Percentiles rank a stretch among this genome's conserved stretches.
Evolutionary conservation across 2,329 filamentous ascomycete genomes (phyloP).

Genomic region (Alternaria arborescens): DNA sequence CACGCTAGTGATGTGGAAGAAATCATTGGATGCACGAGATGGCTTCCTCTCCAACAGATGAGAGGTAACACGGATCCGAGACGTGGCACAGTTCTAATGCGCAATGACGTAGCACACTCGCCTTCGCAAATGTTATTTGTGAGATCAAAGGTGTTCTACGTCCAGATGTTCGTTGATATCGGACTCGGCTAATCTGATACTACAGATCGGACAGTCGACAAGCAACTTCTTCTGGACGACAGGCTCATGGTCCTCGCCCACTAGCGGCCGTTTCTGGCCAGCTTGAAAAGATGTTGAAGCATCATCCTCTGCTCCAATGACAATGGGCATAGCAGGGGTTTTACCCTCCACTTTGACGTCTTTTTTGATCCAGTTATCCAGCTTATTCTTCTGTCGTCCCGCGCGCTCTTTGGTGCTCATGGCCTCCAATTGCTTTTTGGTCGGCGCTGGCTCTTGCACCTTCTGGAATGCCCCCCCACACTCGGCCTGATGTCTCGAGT

Average conservation of each 20-base stretch:
- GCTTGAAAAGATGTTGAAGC: slow-evolving; percentile 9
- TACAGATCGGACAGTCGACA: slow-evolving; percentile 54
- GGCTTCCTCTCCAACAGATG: too few species aligned
- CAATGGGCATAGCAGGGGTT: slow-evolving; percentile 14
- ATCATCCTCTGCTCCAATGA: slow-evolving; percentile 20
- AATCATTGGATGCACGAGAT: too few species aligned
- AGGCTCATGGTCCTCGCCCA: slow-evolving; percentile 19
- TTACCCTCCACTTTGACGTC: slow-evolving; percentile 18
- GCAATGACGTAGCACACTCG: neutral
- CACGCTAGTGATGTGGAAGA: too few species aligned
- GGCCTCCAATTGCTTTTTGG: slow-evolving; percentile 52
- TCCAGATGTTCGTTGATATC: slow-evolving; percentile 55
- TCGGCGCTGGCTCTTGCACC: slow-evolving; percentile 53
- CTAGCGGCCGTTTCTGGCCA: slow-evolving; percentile 33
- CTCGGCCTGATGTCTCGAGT: slow-evolving; percentile 49
- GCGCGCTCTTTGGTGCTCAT: slow-evolving; percentile 53
- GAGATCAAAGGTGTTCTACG: slow-evolving; percentile 29
- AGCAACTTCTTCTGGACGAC: slow-evolving; percentile 30
- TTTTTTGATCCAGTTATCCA: slow-evolving; percentile 52
- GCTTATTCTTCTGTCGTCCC: slow-evolving; percentile 56
- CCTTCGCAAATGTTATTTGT: neutral
- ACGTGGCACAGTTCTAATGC: neutral
- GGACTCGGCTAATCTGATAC: slow-evolving; percentile 34
- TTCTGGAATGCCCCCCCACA: slow-evolving; percentile 56
- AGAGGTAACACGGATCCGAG: neutral